phyloP scores from a whole-genome alignment of 176 grass and related monocot genomes.

The Triticum timopheevii region DNA sequence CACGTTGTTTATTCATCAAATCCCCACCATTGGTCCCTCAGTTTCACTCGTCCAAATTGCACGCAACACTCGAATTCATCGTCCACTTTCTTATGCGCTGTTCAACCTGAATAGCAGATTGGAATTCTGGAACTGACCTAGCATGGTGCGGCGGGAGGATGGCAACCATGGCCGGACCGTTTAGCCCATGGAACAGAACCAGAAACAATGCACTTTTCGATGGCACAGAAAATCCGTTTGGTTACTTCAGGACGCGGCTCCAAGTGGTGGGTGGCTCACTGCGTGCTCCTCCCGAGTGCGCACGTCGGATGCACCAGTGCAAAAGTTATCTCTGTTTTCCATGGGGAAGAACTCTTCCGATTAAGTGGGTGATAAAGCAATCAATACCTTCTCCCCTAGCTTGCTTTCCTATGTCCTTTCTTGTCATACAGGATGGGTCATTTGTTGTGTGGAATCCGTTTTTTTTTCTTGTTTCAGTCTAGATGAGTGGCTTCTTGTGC shows the following conservation, averaged over 20 bases:
- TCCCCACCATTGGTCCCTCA: neutral
- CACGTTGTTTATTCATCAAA: neutral
- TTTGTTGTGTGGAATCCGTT: conserved; percentile 2
- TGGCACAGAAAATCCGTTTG: neutral
- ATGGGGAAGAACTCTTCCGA: conserved; percentile 12
- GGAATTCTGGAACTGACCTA: neutral
- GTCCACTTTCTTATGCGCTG: neutral
- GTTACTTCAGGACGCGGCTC: conserved; percentile 14
- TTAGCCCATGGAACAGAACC: neutral
- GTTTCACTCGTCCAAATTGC: neutral
- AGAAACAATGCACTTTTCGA: conserved; percentile 22
- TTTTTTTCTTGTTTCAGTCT: conserved; percentile 11
- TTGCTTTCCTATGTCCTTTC: conserved; percentile 23
- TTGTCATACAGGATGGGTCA: conserved; percentile 18
- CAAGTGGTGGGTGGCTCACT: conserved; percentile 34
- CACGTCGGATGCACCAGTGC: conserved; percentile 26
- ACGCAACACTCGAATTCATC: neutral
- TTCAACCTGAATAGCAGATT: neutral
- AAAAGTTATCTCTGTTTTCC: conserved; percentile 45
- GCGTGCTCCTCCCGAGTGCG: conserved; percentile 8
- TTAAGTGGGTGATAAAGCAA: neutral
- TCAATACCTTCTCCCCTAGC: neutral
- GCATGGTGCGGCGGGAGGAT: neutral
- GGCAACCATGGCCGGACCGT: neutral
- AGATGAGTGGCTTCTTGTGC: neutral